Conservation (phyloP, 2,329 filamentous ascomycete species). For the Exophiala phaeomuriformis region DNA sequence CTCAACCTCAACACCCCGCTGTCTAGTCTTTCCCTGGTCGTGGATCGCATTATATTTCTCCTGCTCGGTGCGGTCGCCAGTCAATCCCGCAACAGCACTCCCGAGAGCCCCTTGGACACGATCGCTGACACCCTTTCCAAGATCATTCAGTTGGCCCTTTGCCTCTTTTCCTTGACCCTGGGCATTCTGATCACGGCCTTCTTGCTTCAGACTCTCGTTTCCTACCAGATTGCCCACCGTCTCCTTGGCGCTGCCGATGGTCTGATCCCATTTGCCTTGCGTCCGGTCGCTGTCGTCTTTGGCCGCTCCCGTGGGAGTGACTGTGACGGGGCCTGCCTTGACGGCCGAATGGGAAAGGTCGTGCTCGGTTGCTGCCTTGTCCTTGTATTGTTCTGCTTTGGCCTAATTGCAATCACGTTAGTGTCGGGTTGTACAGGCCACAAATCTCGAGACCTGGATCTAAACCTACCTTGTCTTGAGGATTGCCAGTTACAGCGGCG, state of each 20-base stretch:
- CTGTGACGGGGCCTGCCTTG: slow-evolving; percentile 65
- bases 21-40: slow-evolving; percentile 73
- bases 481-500: slow-evolving; percentile 66
- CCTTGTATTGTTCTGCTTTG: slow-evolving; percentile 58
- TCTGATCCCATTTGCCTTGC: slow-evolving; percentile 74
- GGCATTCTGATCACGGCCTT: slow-evolving; percentile 70
- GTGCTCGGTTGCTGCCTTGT: slow-evolving; percentile 59
- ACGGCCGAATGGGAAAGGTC: slow-evolving; percentile 66
- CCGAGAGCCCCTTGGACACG: slow-evolving; percentile 67
- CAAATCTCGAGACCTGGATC: neutral
- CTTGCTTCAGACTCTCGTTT: slow-evolving; percentile 63
- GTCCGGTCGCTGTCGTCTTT: slow-evolving; percentile 66
- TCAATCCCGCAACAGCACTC: slow-evolving; percentile 61
- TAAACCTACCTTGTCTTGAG: slow-evolving; percentile 52
- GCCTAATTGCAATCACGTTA: slow-evolving; percentile 3
- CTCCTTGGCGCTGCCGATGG: slow-evolving; percentile 79
- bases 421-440: neutral
- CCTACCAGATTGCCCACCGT: slow-evolving; percentile 67
- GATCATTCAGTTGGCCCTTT: slow-evolving; percentile 69
- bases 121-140: slow-evolving; percentile 58
- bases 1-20: slow-evolving; percentile 76
- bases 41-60: slow-evolving; percentile 56
- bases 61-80: slow-evolving; percentile 61
- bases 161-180: slow-evolving; percentile 77
- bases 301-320: slow-evolving; percentile 63